Conservation (phyloP, 2,329 filamentous ascomycete genomes). For the Emergomyces africanus region DNA sequence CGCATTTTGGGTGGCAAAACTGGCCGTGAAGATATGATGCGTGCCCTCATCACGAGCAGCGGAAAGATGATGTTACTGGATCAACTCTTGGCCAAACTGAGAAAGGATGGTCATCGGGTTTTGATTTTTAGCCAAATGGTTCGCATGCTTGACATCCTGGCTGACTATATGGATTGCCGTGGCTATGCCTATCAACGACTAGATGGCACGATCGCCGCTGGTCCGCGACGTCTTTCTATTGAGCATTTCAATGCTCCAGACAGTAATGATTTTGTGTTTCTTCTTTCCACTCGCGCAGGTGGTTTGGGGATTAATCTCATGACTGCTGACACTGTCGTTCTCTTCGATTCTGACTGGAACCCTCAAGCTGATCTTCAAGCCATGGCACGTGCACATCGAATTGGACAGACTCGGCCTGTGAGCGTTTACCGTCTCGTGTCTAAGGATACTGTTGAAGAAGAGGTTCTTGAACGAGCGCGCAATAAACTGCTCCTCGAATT, state of each 20-base stretch:
- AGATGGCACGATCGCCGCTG: conserved; percentile 86
- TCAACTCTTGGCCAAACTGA: conserved; percentile 85
- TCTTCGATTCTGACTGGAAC: conserved; percentile 97
- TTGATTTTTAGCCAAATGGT: conserved; percentile 99
- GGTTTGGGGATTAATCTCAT: conserved; percentile 91
- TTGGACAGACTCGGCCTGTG: conserved; percentile 90
- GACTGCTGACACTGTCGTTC: conserved; percentile 88
- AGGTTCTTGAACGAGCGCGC: conserved; percentile 86
- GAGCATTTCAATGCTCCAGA: conserved; percentile 97
- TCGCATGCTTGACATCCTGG: conserved; percentile 91
- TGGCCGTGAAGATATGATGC: conserved; percentile 78
- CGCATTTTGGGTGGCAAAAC: conserved; percentile 69
- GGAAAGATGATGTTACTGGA: conserved; percentile 99
- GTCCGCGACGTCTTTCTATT: conserved; percentile 80
- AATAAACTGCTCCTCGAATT: conserved; percentile 98
- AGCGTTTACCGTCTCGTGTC: conserved; percentile 94
- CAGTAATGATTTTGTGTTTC: conserved; percentile 91
- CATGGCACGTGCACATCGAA: conserved; percentile 96
- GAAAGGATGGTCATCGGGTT: conserved; percentile 85
- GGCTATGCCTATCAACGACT: conserved; percentile 93
- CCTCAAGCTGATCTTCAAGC: conserved; percentile 95
- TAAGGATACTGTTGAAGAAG: conserved; percentile 96
- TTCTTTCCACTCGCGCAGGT: conserved; percentile 88
- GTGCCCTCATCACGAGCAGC: conserved; percentile 88
- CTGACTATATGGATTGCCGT: conserved; percentile 82